Percentiles rank a stretch among this genome's conserved stretches.
These are phyloP conservation scores for Ophiobolus disseminans DNA, from an alignment of 2,329 filamentous ascomycete species.

Conservation along the genomic window DNA sequence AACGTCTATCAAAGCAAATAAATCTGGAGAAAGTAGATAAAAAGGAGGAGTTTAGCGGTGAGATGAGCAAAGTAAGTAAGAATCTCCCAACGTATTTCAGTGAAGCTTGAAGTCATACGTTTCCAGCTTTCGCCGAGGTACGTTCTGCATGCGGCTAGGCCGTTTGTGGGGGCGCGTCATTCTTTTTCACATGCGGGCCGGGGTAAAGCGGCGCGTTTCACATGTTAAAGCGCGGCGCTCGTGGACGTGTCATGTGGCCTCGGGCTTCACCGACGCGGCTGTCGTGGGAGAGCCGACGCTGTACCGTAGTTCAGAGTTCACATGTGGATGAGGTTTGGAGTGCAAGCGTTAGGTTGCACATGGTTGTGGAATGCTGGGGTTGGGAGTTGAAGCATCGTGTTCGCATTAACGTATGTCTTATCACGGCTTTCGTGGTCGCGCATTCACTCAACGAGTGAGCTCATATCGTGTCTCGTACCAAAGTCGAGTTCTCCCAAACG, in stretches of 20 bases:
- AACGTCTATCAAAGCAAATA: slow-evolving; percentile 1
- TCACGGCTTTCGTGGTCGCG: no score
- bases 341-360: no score
- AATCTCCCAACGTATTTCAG: background rate
- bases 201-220: slow-evolving; percentile 24
- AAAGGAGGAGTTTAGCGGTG: no score
- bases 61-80: slow-evolving; percentile 3
- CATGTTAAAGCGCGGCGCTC: slow-evolving; percentile 22
- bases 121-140: slow-evolving; percentile 21
- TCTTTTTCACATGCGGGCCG: slow-evolving; percentile 27
- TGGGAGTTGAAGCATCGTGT: no score
- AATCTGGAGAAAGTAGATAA: no score
- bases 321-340: background rate
- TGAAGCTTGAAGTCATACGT: slow-evolving; percentile 19
- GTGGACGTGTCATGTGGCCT: slow-evolving; percentile 4
- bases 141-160: slow-evolving; percentile 15
- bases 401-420: no score
- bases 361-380: no score
- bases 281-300: background rate
- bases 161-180: slow-evolving; percentile 22
- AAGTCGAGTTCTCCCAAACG: slow-evolving; percentile 36
- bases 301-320: background rate
- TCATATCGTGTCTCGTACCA: no score
- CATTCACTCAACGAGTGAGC: no score
- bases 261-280: background rate